Percentiles rank a stretch among this genome's conserved stretches.
Conservation (phyloP, 2,329 filamentous ascomycete species). For the Cladophialophora exuberans region DNA sequence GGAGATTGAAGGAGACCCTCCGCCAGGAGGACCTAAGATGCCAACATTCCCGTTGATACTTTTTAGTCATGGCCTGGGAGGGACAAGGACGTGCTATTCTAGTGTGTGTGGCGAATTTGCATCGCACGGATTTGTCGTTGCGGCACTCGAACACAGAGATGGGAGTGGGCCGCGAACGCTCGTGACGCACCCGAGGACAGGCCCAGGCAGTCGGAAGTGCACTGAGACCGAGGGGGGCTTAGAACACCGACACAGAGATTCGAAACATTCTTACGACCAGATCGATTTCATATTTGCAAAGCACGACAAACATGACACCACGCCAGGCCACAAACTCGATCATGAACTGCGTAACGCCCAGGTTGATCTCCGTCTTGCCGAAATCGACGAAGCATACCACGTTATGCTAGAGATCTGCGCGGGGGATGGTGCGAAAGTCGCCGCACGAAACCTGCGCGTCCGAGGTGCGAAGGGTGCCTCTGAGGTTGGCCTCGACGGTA, state of each 20-base stretch:
- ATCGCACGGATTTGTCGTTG: constrained; percentile 67
- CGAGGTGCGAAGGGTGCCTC: constrained; percentile 63
- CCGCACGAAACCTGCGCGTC: constrained; percentile 57
- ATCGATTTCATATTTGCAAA: constrained; percentile 59
- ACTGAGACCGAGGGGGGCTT: constrained; percentile 36
- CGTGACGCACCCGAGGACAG: constrained; percentile 58
- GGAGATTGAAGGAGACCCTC: constrained; percentile 45
- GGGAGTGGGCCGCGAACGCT: constrained; percentile 65
- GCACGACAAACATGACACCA: constrained; percentile 54
- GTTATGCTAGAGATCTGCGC: constrained; percentile 59
- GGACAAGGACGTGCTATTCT: constrained; percentile 65
- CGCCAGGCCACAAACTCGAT: constrained; percentile 62
- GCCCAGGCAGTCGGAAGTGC: constrained; percentile 35
- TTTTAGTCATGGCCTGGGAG: constrained; percentile 69
- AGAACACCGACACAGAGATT: constrained; percentile 44
- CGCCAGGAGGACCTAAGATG: constrained; percentile 39
- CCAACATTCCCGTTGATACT: constrained; percentile 65
- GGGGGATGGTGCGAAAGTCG: constrained; percentile 58
- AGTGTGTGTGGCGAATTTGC: constrained; percentile 68
- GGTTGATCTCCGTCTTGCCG: constrained; percentile 64
- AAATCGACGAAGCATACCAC: constrained; percentile 66
- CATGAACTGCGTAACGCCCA: constrained; percentile 62
- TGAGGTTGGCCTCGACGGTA: constrained; percentile 60
- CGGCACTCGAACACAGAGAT: constrained; percentile 67
- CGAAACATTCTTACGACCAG: constrained; percentile 48